Evolutionary conservation across 2,329 filamentous ascomycete genomes (phyloP), one percentile per base, ranked within the genome.

Genomic region (Beauveria brongniartii): DNA sequence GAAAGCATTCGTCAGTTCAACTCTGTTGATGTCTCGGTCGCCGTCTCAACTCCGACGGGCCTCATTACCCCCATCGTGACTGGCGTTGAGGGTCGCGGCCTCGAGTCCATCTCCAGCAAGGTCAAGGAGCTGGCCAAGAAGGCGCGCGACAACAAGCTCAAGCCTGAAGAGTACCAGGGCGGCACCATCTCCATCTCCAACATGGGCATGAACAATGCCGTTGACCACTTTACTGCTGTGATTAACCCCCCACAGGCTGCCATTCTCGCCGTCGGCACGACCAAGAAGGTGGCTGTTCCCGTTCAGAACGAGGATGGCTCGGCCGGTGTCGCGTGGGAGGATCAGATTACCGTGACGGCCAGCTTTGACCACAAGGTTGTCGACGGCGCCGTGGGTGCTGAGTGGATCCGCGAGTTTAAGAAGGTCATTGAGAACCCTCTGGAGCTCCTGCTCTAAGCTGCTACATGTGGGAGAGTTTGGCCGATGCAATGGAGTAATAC

Each of bases 361-460:
- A 95, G 90, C 82, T 99, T 99, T 75, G 94, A 99, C 82, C 94
- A 99, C 87, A 96, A 96, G 85, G 92, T 97, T 55, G 88, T 99
- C 14, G 94, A 99, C 74, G 94, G 94, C 65, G 94, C 92, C 46
- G 90, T 97, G 62, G 95, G 94, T 72, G 94, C 88, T 63, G 94
- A 99, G 77, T 99, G 93, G 87, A 91, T 99, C 77, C 87, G 85
- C 76, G 94, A 95, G 81, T 81, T 99, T 76, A 99, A 99, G 89
- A 93, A 92, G 84, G 90, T 92, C 58, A 81, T 99, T 63, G 94
- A 99, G 87, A 97, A 96, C 84, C 94, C 94, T 67, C 83, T 99
- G 68, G 90, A 96, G 81, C 83, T 99, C 68, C 82, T 99, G 75
- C 83, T 99, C 77, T 99, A 88, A 81, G 63, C 57, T 55, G n/a